phyloP scores from a whole-genome alignment of 495 filamentous ascomycete species.

The Penicillium manginii region DNA sequence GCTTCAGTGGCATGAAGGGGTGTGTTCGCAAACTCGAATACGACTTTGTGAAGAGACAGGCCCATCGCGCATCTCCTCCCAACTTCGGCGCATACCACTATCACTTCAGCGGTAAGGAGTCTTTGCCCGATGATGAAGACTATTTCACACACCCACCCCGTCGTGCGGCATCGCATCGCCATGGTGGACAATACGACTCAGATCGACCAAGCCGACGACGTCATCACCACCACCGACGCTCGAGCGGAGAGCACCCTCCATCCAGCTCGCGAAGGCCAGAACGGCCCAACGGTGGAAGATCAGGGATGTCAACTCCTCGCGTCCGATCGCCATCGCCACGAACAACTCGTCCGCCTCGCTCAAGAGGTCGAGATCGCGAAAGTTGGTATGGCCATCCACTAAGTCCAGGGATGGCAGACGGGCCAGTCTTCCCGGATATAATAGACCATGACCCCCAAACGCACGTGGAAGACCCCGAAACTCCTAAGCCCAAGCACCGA shows the following conservation, averaged over 20 bases:
- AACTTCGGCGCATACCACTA: constrained; percentile 39
- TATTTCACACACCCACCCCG: constrained; percentile 23
- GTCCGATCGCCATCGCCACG: constrained; percentile 39
- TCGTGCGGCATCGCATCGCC: constrained; percentile 25
- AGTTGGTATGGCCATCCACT: constrained; percentile 23
- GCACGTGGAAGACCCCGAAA: constrained; percentile 16
- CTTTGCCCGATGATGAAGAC: constrained; percentile 34
- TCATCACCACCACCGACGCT: constrained; percentile 24
- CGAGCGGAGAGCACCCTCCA: constrained; percentile 33
- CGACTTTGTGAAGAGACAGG: constrained; percentile 44
- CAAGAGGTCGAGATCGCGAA: constrained; percentile 30
- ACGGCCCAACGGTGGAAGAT: constrained; percentile 17
- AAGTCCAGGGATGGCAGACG: constrained; percentile 27
- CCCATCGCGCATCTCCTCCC: constrained; percentile 34
- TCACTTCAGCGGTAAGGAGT: constrained; percentile 38
- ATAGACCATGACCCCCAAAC: constrained; percentile 25
- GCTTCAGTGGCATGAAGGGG: constrained; percentile 79
- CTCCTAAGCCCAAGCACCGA: constrained; percentile 17
- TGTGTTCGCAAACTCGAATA: constrained; percentile 49
- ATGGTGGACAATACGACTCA: constrained; percentile 24
- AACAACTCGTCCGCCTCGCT: constrained; percentile 19
- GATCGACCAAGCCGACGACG: constrained; percentile 23
- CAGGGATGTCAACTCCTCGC: constrained; percentile 32
- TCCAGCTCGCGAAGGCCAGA: constrained; percentile 28
- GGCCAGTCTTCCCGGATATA: constrained; percentile 27